Evolutionary conservation across 176 grass and related monocot species (phyloP).

Genomic region (Aegilops longissima): DNA sequence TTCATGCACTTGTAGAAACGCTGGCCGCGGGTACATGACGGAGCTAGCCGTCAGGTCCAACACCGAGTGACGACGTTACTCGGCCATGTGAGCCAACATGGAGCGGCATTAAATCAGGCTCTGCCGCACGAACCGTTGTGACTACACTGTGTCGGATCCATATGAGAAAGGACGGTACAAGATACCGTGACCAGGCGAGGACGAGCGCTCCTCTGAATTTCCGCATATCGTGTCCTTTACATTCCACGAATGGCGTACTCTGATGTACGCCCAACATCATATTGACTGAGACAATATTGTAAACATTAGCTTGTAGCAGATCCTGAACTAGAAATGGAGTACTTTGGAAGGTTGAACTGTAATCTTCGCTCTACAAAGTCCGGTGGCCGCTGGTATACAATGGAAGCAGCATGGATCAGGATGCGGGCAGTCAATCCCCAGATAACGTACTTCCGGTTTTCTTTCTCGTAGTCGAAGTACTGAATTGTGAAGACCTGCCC

Average conservation of each 20-base stretch:
- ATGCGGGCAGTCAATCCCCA: conserved; percentile 74
- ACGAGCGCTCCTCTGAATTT: no score
- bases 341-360: conserved; percentile 47
- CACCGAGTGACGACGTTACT: no score
- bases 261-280: background rate
- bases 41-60: no score
- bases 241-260: background rate
- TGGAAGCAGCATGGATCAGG: conserved; percentile 66
- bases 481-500: conserved; percentile 56
- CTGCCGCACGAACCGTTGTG: no score
- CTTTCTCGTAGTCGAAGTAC: conserved; percentile 51
- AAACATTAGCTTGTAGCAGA: background rate
- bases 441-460: conserved; percentile 49
- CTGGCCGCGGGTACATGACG: no score
- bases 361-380: conserved; percentile 54
- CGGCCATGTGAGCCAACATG: no score
- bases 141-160: no score
- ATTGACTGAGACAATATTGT: background rate
- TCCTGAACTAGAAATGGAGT: conserved; percentile 41
- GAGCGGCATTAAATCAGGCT: no score
- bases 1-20: no score
- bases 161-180: no score
- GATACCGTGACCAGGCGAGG: no score
- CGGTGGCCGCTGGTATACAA: conserved; percentile 49
- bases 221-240: background rate